Evolutionary conservation across 257 asterid genomes (phyloP).

Genomic region (Capsicum pubescens): DNA sequence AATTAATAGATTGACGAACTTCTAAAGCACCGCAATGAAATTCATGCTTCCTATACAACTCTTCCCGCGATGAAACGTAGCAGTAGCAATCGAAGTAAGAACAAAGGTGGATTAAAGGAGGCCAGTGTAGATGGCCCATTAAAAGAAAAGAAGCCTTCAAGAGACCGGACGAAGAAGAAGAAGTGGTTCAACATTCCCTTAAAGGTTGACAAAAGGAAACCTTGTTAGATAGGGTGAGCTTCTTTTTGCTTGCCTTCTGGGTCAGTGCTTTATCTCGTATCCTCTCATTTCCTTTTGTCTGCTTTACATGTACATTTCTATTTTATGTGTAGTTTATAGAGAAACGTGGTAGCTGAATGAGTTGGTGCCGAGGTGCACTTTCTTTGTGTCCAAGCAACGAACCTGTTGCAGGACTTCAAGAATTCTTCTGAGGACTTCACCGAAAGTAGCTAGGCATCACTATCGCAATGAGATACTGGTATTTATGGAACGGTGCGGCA

Average conservation of each 20-base stretch:
- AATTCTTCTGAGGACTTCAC: not conserved
- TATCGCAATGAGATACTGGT: conserved; percentile 12
- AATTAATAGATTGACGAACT: conserved; percentile 81
- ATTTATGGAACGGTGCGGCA: conserved; percentile 31
- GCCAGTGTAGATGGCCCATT: conserved; percentile 51
- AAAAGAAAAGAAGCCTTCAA: conserved; percentile 59
- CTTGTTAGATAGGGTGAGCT: conserved; percentile 57
- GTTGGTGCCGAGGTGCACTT: not conserved
- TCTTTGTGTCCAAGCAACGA: conserved; percentile 19
- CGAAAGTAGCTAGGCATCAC: conserved; percentile 19
- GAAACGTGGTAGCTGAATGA: not conserved
- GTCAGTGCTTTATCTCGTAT: not conserved
- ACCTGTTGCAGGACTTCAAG: conserved; percentile 31
- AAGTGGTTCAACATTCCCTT: conserved; percentile 84
- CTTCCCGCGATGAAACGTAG: conserved; percentile 68
- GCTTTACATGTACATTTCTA: not conserved
- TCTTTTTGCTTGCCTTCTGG: not conserved
- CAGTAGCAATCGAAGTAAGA: conserved; percentile 70
- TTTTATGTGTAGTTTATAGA: conserved; percentile 4
- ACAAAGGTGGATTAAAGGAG: conserved; percentile 58
- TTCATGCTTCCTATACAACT: conserved; percentile 79
- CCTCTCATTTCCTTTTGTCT: not conserved
- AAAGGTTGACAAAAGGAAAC: conserved; percentile 85
- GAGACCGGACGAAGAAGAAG: conserved; percentile 78
- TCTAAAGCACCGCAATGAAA: conserved; percentile 82